phyloP scores from a whole-genome alignment of 306 rosid genomes.

The Lathyrus sativus region DNA sequence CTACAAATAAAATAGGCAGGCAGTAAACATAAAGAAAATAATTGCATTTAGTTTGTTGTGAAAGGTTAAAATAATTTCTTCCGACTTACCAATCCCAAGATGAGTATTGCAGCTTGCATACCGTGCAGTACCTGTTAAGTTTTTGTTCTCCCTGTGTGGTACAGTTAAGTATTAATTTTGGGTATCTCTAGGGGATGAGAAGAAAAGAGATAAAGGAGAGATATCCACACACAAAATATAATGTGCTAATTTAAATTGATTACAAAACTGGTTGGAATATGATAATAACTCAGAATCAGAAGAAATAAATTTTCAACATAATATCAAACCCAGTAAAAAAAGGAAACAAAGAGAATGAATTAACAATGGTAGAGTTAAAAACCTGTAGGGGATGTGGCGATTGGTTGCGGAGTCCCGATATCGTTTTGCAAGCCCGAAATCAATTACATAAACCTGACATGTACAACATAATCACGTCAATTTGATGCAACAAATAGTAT shows the following conservation, averaged over 20 bases:
- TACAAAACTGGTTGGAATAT: conserved; percentile 1
- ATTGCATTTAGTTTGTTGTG: conserved; percentile 5
- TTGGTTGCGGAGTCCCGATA: conserved; percentile 85
- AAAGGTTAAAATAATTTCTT: conserved; percentile 23
- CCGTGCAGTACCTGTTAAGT: conserved; percentile 93
- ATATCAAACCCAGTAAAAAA: not conserved
- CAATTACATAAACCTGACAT: conserved; percentile 82
- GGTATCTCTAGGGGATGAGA: not conserved
- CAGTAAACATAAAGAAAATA: conserved; percentile 22
- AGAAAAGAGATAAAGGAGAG: not conserved
- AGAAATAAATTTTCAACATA: not conserved
- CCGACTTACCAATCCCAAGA: conserved; percentile 87
- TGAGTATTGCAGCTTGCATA: conserved; percentile 99
- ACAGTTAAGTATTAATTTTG: conserved; percentile 32
- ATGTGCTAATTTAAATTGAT: conserved; percentile 1
- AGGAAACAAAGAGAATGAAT: not conserved
- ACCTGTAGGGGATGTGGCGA: conserved; percentile 95
- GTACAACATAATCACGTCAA: conserved; percentile 19
- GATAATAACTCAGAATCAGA: conserved; percentile 23
- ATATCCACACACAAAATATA: not conserved
- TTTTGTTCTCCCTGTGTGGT: conserved; percentile 80
- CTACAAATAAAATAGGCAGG: conserved; percentile 49
- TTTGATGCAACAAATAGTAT: conserved; percentile 12
- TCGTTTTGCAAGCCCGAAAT: conserved; percentile 96
- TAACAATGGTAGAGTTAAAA: conserved; percentile 53